These are phyloP conservation scores for Talaromyces proteolyticus DNA, from an alignment of 495 filamentous ascomycete species.

Conservation along the genomic window DNA sequence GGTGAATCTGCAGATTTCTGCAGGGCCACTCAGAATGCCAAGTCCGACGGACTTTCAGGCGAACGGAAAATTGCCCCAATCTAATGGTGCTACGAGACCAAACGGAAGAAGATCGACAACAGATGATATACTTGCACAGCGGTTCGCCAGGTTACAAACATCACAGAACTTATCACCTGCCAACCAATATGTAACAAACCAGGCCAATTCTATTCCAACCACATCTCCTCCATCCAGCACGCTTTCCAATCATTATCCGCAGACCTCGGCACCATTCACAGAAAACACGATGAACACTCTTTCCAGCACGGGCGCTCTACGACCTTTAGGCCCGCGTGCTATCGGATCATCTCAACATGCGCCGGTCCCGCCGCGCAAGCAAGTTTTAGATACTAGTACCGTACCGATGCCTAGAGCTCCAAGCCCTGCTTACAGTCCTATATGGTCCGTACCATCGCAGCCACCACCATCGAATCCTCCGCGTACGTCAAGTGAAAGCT, in stretches of 20 bases:
- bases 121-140: constrained; percentile 36
- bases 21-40: constrained; percentile 32
- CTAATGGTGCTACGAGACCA: constrained; percentile 7
- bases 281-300: constrained; percentile 13
- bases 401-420: constrained; percentile 69
- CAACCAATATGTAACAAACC: not conserved
- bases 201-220: constrained; percentile 11
- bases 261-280: constrained; percentile 15
- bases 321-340: constrained; percentile 48
- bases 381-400: constrained; percentile 47
- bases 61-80: constrained; percentile 13
- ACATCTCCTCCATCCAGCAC: constrained; percentile 26
- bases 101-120: constrained; percentile 21
- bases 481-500: constrained; percentile 36
- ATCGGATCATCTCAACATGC: constrained; percentile 42
- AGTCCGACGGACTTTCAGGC: constrained; percentile 35
- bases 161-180: constrained; percentile 13
- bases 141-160: constrained; percentile 37
- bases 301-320: constrained; percentile 20
- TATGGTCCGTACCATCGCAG: constrained; percentile 36
- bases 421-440: constrained; percentile 80
- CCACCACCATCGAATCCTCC: constrained; percentile 41
- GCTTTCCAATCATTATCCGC: constrained; percentile 23
- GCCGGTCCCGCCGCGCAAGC: constrained; percentile 47
- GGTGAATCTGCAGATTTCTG: constrained; percentile 13